phyloP scores from a whole-genome alignment of 2,329 filamentous ascomycete genomes.

The Diplodia corticola region DNA sequence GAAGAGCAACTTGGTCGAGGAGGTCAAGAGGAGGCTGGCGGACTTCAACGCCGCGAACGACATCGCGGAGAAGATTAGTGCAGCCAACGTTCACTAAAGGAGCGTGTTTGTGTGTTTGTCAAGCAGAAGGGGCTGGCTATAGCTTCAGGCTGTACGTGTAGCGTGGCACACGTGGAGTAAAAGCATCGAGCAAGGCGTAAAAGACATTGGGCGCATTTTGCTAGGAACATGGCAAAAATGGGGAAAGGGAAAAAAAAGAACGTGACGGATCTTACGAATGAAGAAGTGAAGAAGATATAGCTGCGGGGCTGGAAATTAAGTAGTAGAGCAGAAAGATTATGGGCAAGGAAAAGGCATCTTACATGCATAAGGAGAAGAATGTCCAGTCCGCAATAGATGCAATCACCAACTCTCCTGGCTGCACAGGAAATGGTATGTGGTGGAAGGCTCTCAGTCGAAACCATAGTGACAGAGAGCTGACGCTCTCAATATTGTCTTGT shows the following conservation, averaged over 20 bases:
- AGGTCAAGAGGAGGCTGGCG: slow-evolving; percentile 58
- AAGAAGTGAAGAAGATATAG: background rate
- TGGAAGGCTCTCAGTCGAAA: too few species aligned
- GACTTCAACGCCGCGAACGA: slow-evolving; percentile 36
- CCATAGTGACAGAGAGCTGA: too few species aligned
- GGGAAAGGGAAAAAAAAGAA: background rate
- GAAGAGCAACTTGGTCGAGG: slow-evolving; percentile 61
- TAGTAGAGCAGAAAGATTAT: background rate
- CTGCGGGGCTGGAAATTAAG: background rate
- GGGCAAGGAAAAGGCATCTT: background rate
- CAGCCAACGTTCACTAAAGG: slow-evolving; percentile 7
- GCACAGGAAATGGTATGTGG: background rate
- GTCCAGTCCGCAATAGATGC: background rate
- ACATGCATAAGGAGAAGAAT: background rate
- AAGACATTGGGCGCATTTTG: slow-evolving; percentile 2
- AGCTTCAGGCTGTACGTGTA: background rate
- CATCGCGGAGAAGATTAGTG: slow-evolving; percentile 25
- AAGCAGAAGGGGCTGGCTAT: background rate
- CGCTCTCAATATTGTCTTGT: too few species aligned
- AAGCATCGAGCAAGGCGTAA: slow-evolving; percentile 15
- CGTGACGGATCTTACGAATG: background rate
- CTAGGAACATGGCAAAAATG: background rate
- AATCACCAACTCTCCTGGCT: background rate
- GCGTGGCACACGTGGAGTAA: background rate
- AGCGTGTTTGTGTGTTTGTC: background rate